Percentiles rank a stretch among this genome's conserved stretches.
phyloP scores from a whole-genome alignment of 106 monocot species.

The Acanthochlamys bracteata region DNA sequence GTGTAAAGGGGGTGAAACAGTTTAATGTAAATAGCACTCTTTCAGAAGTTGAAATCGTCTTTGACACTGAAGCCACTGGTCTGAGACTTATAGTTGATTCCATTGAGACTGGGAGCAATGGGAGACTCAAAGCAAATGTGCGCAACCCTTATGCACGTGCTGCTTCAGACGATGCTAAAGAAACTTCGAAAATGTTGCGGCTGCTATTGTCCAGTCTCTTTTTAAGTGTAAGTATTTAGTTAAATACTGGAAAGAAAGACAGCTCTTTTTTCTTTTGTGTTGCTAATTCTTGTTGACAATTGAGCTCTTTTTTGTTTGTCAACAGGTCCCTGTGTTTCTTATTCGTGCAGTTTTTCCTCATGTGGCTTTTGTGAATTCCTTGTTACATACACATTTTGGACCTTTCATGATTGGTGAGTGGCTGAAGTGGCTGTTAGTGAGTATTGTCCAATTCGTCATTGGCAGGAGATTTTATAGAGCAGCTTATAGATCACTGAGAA shows the following conservation, averaged over 20 bases:
- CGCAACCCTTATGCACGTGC: constrained; percentile 43
- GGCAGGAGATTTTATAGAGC: constrained; percentile 92
- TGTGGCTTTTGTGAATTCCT: constrained; percentile 32
- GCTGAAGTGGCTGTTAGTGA: constrained; percentile 60
- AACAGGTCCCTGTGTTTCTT: constrained; percentile 80
- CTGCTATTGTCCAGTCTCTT: constrained; percentile 77
- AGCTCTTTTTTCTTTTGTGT: no score
- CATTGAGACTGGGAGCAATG: constrained; percentile 50
- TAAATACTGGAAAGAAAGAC: no score
- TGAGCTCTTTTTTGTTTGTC: background rate
- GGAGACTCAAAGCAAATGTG: constrained; percentile 44
- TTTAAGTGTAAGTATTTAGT: constrained; percentile 60
- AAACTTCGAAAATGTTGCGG: constrained; percentile 74
- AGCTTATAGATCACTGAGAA: constrained; percentile 76
- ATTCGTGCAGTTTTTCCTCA: constrained; percentile 47
- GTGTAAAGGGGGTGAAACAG: constrained; percentile 52
- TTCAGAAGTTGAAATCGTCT: constrained; percentile 63
- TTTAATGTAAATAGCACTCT: constrained; percentile 35
- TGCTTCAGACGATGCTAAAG: constrained; percentile 47
- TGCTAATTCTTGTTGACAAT: no score
- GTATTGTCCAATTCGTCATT: constrained; percentile 75
- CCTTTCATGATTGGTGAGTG: constrained; percentile 63
- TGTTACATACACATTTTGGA: constrained; percentile 47
- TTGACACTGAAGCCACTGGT: constrained; percentile 78
- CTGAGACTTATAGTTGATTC: constrained; percentile 73